These are phyloP conservation scores for Fusarium nematophilum DNA, from an alignment of 2,329 filamentous ascomycete genomes.

Conservation along the genomic window DNA sequence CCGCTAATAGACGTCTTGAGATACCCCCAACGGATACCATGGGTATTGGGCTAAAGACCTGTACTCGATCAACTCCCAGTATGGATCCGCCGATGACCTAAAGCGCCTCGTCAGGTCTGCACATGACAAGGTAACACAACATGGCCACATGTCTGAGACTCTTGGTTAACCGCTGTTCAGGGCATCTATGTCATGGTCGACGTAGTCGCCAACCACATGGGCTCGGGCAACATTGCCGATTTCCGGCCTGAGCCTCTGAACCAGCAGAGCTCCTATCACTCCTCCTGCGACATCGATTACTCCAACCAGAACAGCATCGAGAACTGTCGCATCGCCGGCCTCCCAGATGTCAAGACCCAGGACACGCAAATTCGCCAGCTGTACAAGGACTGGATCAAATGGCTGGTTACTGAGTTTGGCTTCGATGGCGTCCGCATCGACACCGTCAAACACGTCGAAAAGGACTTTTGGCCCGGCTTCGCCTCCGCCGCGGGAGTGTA, in stretches of 20 bases:
- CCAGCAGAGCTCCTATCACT: conserved; percentile 46
- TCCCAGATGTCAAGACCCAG: conserved; percentile 72
- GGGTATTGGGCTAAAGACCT: conserved; percentile 35
- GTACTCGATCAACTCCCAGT: conserved; percentile 27
- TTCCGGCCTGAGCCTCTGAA: conserved; percentile 59
- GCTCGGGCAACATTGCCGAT: conserved; percentile 59
- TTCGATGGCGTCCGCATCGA: conserved; percentile 73
- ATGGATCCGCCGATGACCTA: conserved; percentile 22
- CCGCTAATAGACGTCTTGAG: background rate
- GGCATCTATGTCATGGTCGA: conserved; percentile 69
- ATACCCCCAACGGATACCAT: conserved; percentile 31
- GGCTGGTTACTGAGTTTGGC: conserved; percentile 68
- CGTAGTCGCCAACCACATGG: conserved; percentile 70
- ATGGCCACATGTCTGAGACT: background rate
- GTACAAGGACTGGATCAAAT: conserved; percentile 69
- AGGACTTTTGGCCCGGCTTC: conserved; percentile 68
- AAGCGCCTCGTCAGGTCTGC: conserved; percentile 28
- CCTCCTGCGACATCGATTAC: conserved; percentile 22
- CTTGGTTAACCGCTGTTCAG: conserved; percentile 19
- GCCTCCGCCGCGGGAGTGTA: conserved; percentile 66
- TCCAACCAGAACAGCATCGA: conserved; percentile 27
- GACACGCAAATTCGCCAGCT: conserved; percentile 58
- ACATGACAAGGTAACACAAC: conserved; percentile 23
- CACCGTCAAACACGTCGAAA: conserved; percentile 71
- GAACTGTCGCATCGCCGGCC: conserved; percentile 38